These are phyloP conservation scores for Hirsutella minnesotensis DNA, from an alignment of 2,329 filamentous ascomycete species.

Conservation along the genomic window DNA sequence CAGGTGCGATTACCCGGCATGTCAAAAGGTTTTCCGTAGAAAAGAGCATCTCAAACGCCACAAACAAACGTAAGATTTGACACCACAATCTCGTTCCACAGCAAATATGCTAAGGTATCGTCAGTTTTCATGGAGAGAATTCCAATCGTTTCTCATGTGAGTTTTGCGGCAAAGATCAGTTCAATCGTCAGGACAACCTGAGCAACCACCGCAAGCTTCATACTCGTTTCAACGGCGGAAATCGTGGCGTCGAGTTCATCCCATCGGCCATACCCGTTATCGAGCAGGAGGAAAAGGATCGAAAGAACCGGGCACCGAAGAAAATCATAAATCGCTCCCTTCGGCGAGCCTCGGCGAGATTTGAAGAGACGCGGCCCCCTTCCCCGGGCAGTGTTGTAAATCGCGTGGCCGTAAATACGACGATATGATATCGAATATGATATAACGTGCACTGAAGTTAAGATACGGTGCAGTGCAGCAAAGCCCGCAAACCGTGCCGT, in stretches of 20 bases:
- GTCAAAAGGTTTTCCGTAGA: slow-evolving; percentile 36
- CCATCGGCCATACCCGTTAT: slow-evolving; percentile 26
- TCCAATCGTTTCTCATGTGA: slow-evolving; percentile 27
- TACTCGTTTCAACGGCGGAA: slow-evolving; percentile 24
- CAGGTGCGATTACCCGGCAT: slow-evolving; percentile 34
- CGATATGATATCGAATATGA: too few relatives aligned
- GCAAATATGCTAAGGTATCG: background rate
- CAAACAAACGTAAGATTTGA: slow-evolving; percentile 35
- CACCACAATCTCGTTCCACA: background rate
- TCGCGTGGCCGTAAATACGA: too few relatives aligned
- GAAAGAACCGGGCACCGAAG: slow-evolving; percentile 26
- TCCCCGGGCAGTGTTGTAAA: too few relatives aligned
- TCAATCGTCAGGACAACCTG: slow-evolving; percentile 29
- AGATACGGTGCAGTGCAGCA: too few relatives aligned
- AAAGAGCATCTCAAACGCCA: slow-evolving; percentile 46
- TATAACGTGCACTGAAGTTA: too few relatives aligned
- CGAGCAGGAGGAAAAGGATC: slow-evolving; percentile 26
- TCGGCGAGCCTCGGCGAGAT: too few relatives aligned
- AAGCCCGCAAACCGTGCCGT: too few relatives aligned
- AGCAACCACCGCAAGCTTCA: slow-evolving; percentile 30
- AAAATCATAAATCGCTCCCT: too few relatives aligned
- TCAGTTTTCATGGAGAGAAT: slow-evolving; percentile 24
- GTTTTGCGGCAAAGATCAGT: slow-evolving; percentile 29
- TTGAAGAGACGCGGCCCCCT: too few relatives aligned
- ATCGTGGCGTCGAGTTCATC: slow-evolving; percentile 27